Evolutionary conservation across 1,139 yeast species (phyloP).

Genomic region (Yamadazyma dendronema): DNA sequence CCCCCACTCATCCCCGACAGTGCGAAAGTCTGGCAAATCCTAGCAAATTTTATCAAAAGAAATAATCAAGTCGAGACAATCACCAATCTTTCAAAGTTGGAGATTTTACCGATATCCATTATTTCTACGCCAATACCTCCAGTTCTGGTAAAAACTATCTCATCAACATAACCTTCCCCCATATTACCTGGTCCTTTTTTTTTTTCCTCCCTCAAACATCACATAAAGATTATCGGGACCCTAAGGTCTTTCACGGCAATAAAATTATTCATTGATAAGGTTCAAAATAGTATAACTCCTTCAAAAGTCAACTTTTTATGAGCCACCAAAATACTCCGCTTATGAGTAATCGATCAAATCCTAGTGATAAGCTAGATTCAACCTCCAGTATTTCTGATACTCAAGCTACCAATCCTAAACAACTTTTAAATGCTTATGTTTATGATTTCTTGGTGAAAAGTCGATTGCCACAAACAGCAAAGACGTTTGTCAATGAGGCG

Average conservation of each 20-base stretch:
- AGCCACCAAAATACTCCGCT: constrained; percentile 40
- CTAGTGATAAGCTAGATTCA: constrained; percentile 7
- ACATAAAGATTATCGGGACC: neutral
- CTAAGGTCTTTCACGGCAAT: neutral
- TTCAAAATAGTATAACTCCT: too few relatives aligned
- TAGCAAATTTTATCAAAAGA: constrained; percentile 1
- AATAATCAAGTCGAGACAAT: constrained; percentile 1
- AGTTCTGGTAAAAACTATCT: too few relatives aligned
- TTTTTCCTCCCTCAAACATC: too few relatives aligned
- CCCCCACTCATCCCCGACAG: neutral
- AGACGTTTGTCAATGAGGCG: constrained; percentile 70
- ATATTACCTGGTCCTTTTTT: too few relatives aligned
- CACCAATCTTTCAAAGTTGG: neutral
- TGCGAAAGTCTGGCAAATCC: neutral
- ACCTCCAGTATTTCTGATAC: constrained; percentile 39
- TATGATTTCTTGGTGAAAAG: constrained; percentile 83
- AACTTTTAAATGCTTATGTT: constrained; percentile 76
- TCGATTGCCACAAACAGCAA: constrained; percentile 69
- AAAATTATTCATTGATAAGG: too few relatives aligned
- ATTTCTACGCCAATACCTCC: neutral
- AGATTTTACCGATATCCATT: neutral
- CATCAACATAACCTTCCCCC: too few relatives aligned
- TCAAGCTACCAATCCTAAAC: constrained; percentile 57
- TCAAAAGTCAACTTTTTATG: constrained; percentile 16
- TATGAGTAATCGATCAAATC: constrained; percentile 9